Evolutionary conservation across 75 land plant species (phyloP), one percentile per base, ranked within the genome.

Genomic region (Cupressus sempervirens): DNA sequence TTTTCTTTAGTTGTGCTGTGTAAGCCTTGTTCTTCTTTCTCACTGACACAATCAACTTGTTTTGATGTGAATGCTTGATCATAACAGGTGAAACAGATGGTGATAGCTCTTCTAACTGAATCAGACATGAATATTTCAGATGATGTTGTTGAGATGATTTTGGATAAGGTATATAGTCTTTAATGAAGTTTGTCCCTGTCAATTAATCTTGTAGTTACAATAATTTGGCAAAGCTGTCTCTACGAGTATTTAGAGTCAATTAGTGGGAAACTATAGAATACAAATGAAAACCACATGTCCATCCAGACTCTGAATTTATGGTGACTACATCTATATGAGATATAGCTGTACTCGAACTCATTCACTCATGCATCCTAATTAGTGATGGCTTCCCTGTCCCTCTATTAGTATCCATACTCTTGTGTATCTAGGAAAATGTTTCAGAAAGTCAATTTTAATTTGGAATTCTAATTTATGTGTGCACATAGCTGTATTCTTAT

Each of bases 61-160:
- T 45, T 50, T 45, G 23, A 8, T 41, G 45, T 79, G 46, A 79
- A 79, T 43, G 50, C 52, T 70, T 2, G 5, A 30, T 73, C 45
- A 77, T 81, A 4, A 45, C 88, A 95, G 97, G 80, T 95, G 87
- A 92, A 90, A 76, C 93, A 89, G 88, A 95, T 95, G 97, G 86
- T 95, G 18, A 45, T 89, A 40, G 95, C 97, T 56, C 88, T 94
- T 32, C 73, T 95, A 29, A 46, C 80, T 77, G 97, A 95, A 88
- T 94, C 95, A 23, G 95, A 95, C 36, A 85, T 94, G 86, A 62
- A 12, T 32, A 87, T 95, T 79, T 88, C 97, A 26, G 93, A 94
- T 74, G 97, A 94, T 36, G 76, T 92, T 53, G 89, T 95, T 62
- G 93, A 94, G 82, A 45, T 83, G 23, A 94, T 95, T 80, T 86